Evolutionary conservation across 768 basidiomycete genomes (phyloP).

Genomic region (Podaxis sp.): DNA sequence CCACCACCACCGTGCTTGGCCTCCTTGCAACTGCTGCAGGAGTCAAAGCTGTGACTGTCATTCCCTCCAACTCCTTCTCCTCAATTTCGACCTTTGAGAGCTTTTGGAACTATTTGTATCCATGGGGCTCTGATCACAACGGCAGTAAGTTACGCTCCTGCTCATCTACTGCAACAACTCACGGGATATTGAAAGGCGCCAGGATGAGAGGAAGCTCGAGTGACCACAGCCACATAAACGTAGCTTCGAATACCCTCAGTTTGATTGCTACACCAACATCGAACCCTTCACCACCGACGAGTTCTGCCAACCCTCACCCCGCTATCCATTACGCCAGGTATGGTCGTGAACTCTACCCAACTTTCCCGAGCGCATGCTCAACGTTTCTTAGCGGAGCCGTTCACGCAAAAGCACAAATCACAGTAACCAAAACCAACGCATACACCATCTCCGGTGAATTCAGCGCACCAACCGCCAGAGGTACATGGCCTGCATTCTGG

Average conservation of each 20-base stretch:
- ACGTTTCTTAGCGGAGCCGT: constrained; percentile 33
- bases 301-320: constrained; percentile 39
- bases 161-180: background rate
- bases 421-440: constrained; percentile 33
- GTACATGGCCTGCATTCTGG: constrained; percentile 49
- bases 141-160: constrained; percentile 31
- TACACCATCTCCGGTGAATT: constrained; percentile 45
- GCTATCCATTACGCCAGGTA: constrained; percentile 44
- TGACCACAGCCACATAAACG: constrained; percentile 38
- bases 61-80: constrained; percentile 41
- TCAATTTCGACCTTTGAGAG: constrained; percentile 36
- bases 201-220: constrained; percentile 42
- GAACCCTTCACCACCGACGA: constrained; percentile 37
- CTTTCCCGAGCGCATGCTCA: background rate
- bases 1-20: constrained; percentile 7
- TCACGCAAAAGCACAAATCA: constrained; percentile 42
- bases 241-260: constrained; percentile 37
- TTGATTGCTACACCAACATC: constrained; percentile 43
- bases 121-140: constrained; percentile 48
- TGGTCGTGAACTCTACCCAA: background rate
- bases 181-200: constrained; percentile 28
- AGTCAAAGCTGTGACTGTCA: constrained; percentile 32
- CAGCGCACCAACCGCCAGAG: constrained; percentile 37
- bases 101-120: constrained; percentile 44
- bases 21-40: constrained; percentile 18